Percentiles rank a stretch among this genome's conserved stretches.
Conservation (phyloP, 148 eudicot species). For the Rhododendron molle region DNA sequence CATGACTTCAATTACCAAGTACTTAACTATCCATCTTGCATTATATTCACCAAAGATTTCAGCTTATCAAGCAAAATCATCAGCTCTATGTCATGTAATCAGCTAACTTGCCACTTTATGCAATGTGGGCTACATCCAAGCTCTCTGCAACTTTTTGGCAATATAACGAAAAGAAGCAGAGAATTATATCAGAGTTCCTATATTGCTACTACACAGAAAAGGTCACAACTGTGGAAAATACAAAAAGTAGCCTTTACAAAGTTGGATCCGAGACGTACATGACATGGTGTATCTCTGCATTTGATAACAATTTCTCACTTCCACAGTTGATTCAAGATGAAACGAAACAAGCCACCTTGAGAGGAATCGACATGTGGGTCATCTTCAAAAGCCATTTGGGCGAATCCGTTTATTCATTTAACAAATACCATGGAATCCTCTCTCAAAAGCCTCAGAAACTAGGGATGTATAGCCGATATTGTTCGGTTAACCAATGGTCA, state of each 20-base stretch:
- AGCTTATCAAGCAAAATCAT: not conserved
- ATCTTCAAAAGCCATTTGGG: not conserved
- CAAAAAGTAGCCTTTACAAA: not conserved
- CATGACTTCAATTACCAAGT: not conserved
- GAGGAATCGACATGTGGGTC: not conserved
- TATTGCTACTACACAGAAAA: too few species aligned
- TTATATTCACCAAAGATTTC: not conserved
- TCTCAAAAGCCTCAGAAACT: not conserved
- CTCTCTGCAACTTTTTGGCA: not conserved
- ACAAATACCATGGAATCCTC: not conserved
- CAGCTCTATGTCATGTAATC: not conserved
- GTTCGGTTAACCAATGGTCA: not conserved
- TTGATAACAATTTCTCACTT: not conserved
- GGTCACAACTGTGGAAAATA: too few species aligned
- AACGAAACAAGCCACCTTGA: not conserved
- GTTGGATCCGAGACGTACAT: not conserved
- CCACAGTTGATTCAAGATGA: not conserved
- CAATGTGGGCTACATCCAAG: not conserved
- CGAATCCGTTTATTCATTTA: not conserved
- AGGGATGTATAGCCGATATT: not conserved
- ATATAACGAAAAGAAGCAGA: too few species aligned
- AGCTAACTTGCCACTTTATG: not conserved
- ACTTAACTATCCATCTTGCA: not conserved
- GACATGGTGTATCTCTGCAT: too few species aligned
- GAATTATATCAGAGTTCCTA: too few species aligned